phyloP scores from a whole-genome alignment of 2,329 filamentous ascomycete genomes.

The Pestalotiopsis sp. region DNA sequence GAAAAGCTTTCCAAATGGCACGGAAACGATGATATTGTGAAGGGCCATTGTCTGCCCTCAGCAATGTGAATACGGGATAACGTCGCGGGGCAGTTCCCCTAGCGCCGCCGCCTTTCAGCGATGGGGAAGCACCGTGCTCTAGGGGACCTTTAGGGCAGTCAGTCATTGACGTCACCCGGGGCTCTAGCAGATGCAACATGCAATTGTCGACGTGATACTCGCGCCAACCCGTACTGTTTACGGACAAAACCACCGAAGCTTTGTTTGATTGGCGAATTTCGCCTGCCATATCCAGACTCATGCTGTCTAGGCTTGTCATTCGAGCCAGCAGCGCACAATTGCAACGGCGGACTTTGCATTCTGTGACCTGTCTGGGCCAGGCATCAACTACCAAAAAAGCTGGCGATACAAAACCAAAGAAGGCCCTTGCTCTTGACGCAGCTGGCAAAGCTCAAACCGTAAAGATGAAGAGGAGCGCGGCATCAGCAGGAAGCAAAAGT shows the following conservation, averaged over 20 bases:
- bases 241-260: background rate
- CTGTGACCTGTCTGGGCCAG: background rate
- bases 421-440: background rate
- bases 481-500: constrained; percentile 19
- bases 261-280: constrained; percentile 25
- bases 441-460: background rate
- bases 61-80: background rate
- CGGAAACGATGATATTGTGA: too few relatives aligned
- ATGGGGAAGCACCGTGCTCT: background rate
- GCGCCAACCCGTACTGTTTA: background rate
- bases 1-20: too few relatives aligned
- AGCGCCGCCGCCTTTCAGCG: background rate
- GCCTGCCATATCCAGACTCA: background rate
- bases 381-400: background rate
- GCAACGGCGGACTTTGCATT: background rate
- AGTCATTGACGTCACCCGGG: constrained; percentile 23
- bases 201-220: background rate
- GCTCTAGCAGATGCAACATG: background rate
- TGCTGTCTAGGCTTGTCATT: background rate
- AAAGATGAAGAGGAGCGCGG: constrained; percentile 31
- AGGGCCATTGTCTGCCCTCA: too few relatives aligned
- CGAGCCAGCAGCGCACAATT: background rate
- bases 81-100: background rate
- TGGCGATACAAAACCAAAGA: background rate
- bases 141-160: background rate